Percentiles rank a stretch among this genome's conserved stretches.
phyloP scores from a whole-genome alignment of 2,329 filamentous ascomycete genomes.

The Fusarium sp. region DNA sequence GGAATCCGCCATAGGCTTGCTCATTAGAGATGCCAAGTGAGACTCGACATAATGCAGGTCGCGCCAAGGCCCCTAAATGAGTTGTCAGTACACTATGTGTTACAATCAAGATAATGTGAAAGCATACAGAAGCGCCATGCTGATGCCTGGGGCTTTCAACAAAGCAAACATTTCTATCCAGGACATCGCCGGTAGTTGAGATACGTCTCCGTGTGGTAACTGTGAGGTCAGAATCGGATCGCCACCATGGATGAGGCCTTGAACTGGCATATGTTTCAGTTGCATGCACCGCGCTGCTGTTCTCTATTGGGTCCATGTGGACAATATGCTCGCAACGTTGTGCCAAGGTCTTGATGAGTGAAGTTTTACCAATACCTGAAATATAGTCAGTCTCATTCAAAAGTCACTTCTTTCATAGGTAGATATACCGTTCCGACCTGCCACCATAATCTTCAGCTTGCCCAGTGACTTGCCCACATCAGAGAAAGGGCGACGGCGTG shows the following conservation, averaged over 20 bases:
- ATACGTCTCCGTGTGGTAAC: constrained; percentile 72
- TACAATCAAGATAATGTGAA: not conserved
- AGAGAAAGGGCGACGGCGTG: constrained; percentile 88
- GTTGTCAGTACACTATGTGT: constrained; percentile 48
- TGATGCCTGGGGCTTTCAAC: constrained; percentile 82
- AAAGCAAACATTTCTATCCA: constrained; percentile 94
- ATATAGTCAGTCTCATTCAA: constrained; percentile 8
- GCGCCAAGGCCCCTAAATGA: constrained; percentile 67
- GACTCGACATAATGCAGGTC: constrained; percentile 77
- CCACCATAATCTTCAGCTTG: constrained; percentile 87
- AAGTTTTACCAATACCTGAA: constrained; percentile 86
- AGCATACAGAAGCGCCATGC: constrained; percentile 62
- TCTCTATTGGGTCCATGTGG: constrained; percentile 79
- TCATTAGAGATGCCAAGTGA: constrained; percentile 44
- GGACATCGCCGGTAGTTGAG: constrained; percentile 71
- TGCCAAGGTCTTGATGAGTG: constrained; percentile 87
- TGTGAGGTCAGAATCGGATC: constrained; percentile 79
- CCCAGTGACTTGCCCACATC: constrained; percentile 85
- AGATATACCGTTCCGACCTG: constrained; percentile 76
- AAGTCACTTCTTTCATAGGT: not conserved
- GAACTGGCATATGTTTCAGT: constrained; percentile 83
- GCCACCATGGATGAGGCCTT: constrained; percentile 89
- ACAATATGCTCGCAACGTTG: constrained; percentile 92
- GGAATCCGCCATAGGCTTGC: constrained; percentile 71
- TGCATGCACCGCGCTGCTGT: constrained; percentile 50